Base-by-base conservation (phyloP, 2,329 filamentous ascomycete genomes). In the Alternaria sp. region DNA sequence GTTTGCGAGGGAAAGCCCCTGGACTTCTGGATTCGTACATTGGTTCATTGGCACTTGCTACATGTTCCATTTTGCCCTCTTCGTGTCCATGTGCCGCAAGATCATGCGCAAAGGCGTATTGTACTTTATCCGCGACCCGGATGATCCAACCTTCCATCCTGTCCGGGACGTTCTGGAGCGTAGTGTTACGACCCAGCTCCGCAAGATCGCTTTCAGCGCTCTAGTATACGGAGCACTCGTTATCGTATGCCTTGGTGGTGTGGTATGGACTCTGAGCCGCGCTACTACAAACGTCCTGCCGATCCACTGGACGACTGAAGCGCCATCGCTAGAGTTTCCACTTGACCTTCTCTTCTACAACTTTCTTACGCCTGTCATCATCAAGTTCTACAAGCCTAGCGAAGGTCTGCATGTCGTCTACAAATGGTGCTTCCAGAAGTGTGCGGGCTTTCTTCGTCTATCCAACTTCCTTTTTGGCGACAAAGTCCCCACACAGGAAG, bases 1-100 rank as follows among this genome's bases (percentile, higher is more conserved):
- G 4, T 99, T 97, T 73, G 92, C 92, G 2, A 82, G 87, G 56
- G 85, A 88, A 62, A 93, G 90, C 62, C 95, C 95, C 0, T 86
- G 94, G 67, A 97, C 93, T 0, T 97, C 94, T 14, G 88, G 96
- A 14, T 99, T 99, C 77, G 91, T 98, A 54, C 95, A 99, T 78
- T 99, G 95, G 95, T 99, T 99, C 74, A 90, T 97, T 58, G 95
- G 95, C 50, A 99, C 95, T 4, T 97, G 94, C 65, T 99, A 99
- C 80, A 99, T 99, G 96, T 99, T 99, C 81, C 95, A 99, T 77
- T 99, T 99, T 77, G 95, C 95, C 5, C 86, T 99, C 3, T 99
- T 99, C 76, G 95, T 99, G 18, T 96, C 94, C 58, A 98, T 99
- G 94, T 99, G 95, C 80, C 90, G 95, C 64, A 97, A 97, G 82